These are phyloP conservation scores for Aureobasidium sp. DNA, from an alignment of 2,329 filamentous ascomycete species.

Conservation along the genomic window DNA sequence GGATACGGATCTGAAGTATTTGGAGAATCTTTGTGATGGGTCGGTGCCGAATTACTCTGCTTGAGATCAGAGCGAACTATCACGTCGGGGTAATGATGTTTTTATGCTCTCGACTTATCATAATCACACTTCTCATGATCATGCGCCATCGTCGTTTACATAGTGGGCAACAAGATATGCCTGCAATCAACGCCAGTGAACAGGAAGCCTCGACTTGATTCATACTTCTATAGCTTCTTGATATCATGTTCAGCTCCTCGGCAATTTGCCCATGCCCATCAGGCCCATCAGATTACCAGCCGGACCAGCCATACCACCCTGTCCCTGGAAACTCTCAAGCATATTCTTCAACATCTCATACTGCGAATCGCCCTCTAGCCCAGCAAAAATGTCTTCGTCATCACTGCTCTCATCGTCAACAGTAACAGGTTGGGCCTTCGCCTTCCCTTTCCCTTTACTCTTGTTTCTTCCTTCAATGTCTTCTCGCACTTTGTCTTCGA, in stretches of 20 bases:
- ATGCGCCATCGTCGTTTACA: too few species aligned
- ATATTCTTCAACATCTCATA: constrained; percentile 86
- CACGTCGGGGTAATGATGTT: too few species aligned
- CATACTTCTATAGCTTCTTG: too few species aligned
- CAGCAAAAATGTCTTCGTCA: constrained; percentile 37
- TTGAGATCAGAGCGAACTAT: too few species aligned
- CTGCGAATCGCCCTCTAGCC: constrained; percentile 64
- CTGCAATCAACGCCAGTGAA: too few species aligned
- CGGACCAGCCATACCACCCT: constrained; percentile 77
- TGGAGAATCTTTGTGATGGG: constrained; percentile 24
- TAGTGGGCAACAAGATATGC: too few species aligned
- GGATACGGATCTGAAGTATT: constrained; percentile 22
- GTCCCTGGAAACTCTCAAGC: constrained; percentile 85
- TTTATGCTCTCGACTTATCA: too few species aligned
- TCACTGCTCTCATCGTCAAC: constrained; percentile 41
- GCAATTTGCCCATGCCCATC: constrained; percentile 69
- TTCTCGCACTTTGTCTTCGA: not conserved
- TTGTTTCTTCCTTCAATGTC: not conserved
- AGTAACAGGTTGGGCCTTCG: constrained; percentile 34
- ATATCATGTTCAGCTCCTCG: constrained; percentile 62
- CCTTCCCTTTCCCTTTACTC: constrained; percentile 18
- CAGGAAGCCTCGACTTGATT: too few species aligned
- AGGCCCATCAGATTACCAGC: constrained; percentile 79
- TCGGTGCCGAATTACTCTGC: constrained; percentile 10
- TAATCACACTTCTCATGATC: too few species aligned